phyloP scores from a whole-genome alignment of 208 protist species.

The Crithidia fasciculata region DNA sequence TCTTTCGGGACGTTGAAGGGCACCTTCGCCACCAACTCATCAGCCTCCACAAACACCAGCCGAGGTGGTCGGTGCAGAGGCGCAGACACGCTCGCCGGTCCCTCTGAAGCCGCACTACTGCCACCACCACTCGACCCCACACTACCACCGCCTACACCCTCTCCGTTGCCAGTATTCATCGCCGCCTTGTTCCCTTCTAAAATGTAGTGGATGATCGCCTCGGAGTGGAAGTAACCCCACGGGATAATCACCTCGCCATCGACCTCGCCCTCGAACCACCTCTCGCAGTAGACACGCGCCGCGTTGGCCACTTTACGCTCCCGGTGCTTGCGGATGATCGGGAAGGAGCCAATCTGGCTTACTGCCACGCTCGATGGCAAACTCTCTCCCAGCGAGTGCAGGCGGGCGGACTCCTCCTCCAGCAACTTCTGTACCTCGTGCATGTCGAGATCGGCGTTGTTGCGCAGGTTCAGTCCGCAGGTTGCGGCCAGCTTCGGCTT shows the following conservation, averaged over 20 bases:
- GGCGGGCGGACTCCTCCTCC: constrained; percentile 55
- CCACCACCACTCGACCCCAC: background rate
- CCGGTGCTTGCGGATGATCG: constrained; percentile 67
- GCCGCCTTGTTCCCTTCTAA: constrained; percentile 52
- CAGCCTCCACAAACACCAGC: constrained; percentile 74
- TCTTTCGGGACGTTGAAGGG: constrained; percentile 82
- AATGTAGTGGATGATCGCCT: constrained; percentile 83
- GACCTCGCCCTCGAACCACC: constrained; percentile 70
- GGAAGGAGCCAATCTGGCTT: constrained; percentile 67
- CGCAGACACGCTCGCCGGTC: background rate
- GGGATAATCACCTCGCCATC: constrained; percentile 89
- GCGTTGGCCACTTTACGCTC: constrained; percentile 79
- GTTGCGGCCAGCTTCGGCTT: constrained; percentile 89
- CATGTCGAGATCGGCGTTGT: constrained; percentile 86
- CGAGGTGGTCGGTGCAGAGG: constrained; percentile 8
- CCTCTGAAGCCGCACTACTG: background rate
- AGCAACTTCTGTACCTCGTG: constrained; percentile 78
- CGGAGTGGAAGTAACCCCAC: constrained; percentile 88
- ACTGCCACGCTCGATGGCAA: constrained; percentile 64
- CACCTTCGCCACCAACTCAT: constrained; percentile 69
- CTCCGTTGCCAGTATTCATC: background rate
- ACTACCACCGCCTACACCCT: background rate
- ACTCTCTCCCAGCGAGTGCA: constrained; percentile 40
- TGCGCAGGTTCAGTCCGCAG: constrained; percentile 73
- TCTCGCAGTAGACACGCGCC: constrained; percentile 67